These are phyloP conservation scores for Potentilla sterilis DNA, from an alignment of 306 rosid species.

Conservation along the genomic window DNA sequence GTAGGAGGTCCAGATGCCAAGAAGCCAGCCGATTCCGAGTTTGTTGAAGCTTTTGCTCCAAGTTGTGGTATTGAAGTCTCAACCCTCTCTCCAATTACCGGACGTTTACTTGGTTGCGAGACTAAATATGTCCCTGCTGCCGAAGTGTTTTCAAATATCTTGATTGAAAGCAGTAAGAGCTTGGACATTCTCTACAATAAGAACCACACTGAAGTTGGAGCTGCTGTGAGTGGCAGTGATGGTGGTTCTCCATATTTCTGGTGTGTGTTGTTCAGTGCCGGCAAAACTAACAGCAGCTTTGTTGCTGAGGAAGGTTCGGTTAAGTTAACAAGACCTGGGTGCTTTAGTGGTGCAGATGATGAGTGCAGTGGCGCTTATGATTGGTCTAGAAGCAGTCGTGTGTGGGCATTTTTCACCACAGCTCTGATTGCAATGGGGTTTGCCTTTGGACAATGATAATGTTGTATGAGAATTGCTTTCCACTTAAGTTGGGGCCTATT, in stretches of 20 bases:
- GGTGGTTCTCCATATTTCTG: constrained; percentile 88
- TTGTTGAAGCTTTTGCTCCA: constrained; percentile 76
- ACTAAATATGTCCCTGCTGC: constrained; percentile 62
- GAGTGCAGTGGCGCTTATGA: constrained; percentile 53
- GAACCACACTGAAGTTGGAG: constrained; percentile 88
- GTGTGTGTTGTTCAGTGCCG: constrained; percentile 88
- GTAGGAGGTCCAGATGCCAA: constrained; percentile 83
- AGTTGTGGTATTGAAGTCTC: constrained; percentile 63
- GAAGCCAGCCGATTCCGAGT: constrained; percentile 79
- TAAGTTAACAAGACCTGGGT: constrained; percentile 67
- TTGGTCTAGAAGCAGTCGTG: constrained; percentile 37
- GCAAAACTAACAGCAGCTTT: constrained; percentile 62
- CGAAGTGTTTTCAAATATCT: constrained; percentile 63
- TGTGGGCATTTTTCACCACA: constrained; percentile 43
- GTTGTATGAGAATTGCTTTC: constrained; percentile 21
- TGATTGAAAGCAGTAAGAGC: constrained; percentile 64
- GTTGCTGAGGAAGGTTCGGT: constrained; percentile 65
- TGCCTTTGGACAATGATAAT: constrained; percentile 49
- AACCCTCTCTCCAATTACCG: constrained; percentile 64
- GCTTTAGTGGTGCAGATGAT: constrained; percentile 91
- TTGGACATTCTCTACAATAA: constrained; percentile 64
- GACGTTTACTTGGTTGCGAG: constrained; percentile 93
- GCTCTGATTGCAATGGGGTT: constrained; percentile 38
- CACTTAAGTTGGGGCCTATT: constrained; percentile 19
- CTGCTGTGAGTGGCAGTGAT: constrained; percentile 81